Evolutionary conservation across 2,329 filamentous ascomycete genomes (phyloP).

Genomic region (Aphanoascus verrucosus): DNA sequence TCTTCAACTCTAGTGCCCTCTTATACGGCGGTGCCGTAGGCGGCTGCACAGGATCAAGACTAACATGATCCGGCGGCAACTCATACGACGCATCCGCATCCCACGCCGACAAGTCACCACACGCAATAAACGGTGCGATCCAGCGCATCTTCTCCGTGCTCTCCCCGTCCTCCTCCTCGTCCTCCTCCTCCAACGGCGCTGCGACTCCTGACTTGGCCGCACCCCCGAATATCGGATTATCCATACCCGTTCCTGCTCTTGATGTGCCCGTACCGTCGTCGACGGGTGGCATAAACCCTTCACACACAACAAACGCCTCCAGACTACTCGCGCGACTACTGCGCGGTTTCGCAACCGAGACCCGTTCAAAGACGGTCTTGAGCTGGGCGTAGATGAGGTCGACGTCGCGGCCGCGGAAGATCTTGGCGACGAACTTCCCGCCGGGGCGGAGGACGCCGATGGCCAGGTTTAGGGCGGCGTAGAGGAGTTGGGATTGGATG

Average conservation of each 20-base stretch:
- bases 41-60: conserved; percentile 83
- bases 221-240: conserved; percentile 34
- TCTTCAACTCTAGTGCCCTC: conserved; percentile 73
- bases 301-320: conserved; percentile 91
- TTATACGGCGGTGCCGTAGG: conserved; percentile 95
- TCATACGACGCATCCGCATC: conserved; percentile 93
- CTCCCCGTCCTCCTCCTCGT: too few species aligned
- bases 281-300: conserved; percentile 60
- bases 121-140: conserved; percentile 96
- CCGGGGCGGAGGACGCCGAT: conserved; percentile 85
- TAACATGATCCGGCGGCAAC: conserved; percentile 74
- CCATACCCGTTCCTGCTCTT: conserved; percentile 22
- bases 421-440: conserved; percentile 95
- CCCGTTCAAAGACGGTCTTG: conserved; percentile 76
- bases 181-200: conserved; percentile 21
- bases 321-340: conserved; percentile 93
- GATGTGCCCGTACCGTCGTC: not conserved
- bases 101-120: conserved; percentile 86
- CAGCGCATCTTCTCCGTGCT: conserved; percentile 49
- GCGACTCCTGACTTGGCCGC: conserved; percentile 24
- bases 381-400: conserved; percentile 90
- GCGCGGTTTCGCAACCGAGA: conserved; percentile 84
- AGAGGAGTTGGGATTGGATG: conserved; percentile 89
- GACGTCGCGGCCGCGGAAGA: conserved; percentile 91
- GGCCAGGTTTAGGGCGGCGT: conserved; percentile 84